Base-by-base conservation (phyloP, 768 basidiomycete genomes). In the Baorangia bicolor region DNA sequence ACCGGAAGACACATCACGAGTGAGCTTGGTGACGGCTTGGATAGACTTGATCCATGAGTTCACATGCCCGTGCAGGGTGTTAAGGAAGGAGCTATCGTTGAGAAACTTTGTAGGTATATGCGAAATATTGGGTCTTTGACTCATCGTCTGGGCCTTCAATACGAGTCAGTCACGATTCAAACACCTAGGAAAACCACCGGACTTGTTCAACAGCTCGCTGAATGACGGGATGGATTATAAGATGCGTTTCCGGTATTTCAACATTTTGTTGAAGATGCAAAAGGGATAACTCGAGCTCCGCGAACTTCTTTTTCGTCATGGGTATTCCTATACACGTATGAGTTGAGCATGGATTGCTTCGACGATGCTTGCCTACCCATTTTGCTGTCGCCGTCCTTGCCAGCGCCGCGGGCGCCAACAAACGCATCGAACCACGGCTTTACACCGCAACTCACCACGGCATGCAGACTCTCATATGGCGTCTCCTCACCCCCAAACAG, bases 371-470 rank as follows among this genome's bases (percentile, higher is more conserved):
- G 63, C 80, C 55, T 54, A 79, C 92, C 92, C 86, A 92, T 89
- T 73, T 93, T 91, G 41, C 78, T 82, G 68, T 94, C 94, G 4
- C 75, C 80, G 30, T 90, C 89, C 67, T 92, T 93, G 49, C 83
- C 85, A 54, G 80, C 76, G 27, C 86, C 83, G 48, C 93, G 83
- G 23, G 92, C 81, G 23, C 90, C 94, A 27, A 98, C 94, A 65
- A 96, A 98, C 16, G 96, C 94, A 71, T 98, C 95, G 65, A 99
- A 98, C 88, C 93, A 98, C 0, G 95, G 95, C 63, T 98, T 96
- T 27, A 99, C 94, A 62, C 92, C 97, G 53, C 83, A 87, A 67
- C 95, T 97, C 18, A 99, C 93, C 21, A 99, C 83, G 11, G 94
- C 92, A 69, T 98, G 96, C 28, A 99, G 73, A 66, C 92, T 91